These are phyloP conservation scores for Xylariales sp. DNA, from an alignment of 2,329 filamentous ascomycete species.

Conservation along the genomic window DNA sequence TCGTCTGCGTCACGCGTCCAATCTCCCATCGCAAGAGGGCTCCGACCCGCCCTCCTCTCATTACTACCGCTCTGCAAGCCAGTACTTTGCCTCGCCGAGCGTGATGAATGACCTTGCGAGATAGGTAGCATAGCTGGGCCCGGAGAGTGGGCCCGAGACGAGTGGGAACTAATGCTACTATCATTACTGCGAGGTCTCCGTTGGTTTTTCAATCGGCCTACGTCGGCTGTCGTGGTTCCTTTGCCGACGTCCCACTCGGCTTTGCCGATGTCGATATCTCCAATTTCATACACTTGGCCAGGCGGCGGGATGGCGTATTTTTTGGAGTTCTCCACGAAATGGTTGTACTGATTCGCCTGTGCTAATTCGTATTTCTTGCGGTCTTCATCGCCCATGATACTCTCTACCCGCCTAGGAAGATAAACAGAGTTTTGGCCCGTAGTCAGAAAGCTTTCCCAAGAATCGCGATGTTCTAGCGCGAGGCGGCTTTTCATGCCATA, in stretches of 20 bases:
- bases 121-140: slow-evolving; percentile 26
- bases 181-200: slow-evolving; percentile 42
- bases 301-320: slow-evolving; percentile 52
- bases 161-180: slow-evolving; percentile 35
- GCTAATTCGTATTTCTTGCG: slow-evolving; percentile 78
- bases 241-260: slow-evolving; percentile 56
- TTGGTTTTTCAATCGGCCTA: slow-evolving; percentile 40
- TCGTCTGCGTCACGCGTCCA: slow-evolving; percentile 25
- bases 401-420: slow-evolving; percentile 76
- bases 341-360: slow-evolving; percentile 64
- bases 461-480: slow-evolving; percentile 67
- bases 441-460: slow-evolving; percentile 74
- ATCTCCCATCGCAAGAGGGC: slow-evolving; percentile 50
- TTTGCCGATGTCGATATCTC: slow-evolving; percentile 56
- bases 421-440: slow-evolving; percentile 71
- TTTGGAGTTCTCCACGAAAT: slow-evolving; percentile 50
- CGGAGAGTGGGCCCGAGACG: slow-evolving; percentile 33
- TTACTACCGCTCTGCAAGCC: slow-evolving; percentile 44
- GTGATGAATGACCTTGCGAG: slow-evolving; percentile 34
- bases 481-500: slow-evolving; percentile 55
- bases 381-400: slow-evolving; percentile 83
- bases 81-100: slow-evolving; percentile 37
- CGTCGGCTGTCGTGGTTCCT: slow-evolving; percentile 47
- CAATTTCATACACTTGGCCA: slow-evolving; percentile 63
- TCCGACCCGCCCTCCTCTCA: slow-evolving; percentile 50